These are phyloP conservation scores for Geotrichum cucujoidarum DNA, from an alignment of 1,139 yeast genomes.

Conservation along the genomic window DNA sequence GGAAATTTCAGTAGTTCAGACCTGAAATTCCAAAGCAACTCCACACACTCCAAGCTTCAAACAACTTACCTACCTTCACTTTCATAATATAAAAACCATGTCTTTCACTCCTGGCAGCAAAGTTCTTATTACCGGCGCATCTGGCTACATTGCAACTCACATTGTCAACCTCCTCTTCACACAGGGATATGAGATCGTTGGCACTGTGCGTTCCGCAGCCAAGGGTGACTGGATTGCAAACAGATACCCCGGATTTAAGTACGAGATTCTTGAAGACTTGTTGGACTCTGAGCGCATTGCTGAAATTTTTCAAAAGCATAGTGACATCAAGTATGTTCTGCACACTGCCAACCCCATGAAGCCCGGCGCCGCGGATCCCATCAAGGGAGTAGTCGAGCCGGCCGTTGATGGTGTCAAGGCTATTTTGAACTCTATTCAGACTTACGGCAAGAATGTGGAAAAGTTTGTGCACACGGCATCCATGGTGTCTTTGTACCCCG, in stretches of 20 bases:
- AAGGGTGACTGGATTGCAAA: conserved; percentile 45
- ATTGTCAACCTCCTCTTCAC: conserved; percentile 35
- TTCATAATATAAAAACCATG: too few relatives aligned
- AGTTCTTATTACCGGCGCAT: conserved; percentile 48
- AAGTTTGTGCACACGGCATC: conserved; percentile 54
- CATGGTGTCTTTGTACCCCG: conserved; percentile 30
- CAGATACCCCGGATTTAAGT: conserved; percentile 33
- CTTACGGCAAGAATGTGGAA: conserved; percentile 45
- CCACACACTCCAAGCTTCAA: too few relatives aligned
- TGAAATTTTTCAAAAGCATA: conserved; percentile 35
- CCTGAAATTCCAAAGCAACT: too few relatives aligned
- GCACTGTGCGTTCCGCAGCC: conserved; percentile 50
- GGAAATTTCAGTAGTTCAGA: too few relatives aligned
- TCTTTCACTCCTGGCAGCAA: too few relatives aligned
- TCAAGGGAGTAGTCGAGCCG: conserved; percentile 40
- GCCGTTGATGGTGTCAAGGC: conserved; percentile 49
- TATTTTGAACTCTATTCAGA: conserved; percentile 42
- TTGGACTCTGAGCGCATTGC: conserved; percentile 39
- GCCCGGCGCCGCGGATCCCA: conserved; percentile 26
- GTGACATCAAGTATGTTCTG: conserved; percentile 37
- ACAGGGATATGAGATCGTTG: conserved; percentile 50
- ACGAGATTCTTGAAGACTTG: conserved; percentile 43
- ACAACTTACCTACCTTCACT: too few relatives aligned
- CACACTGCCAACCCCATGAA: conserved; percentile 45
- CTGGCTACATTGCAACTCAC: conserved; percentile 51